Percentiles rank a stretch among this genome's conserved stretches.
These are phyloP conservation scores for Yamagishiella unicocca DNA, from an alignment of 139 green algal genomes.

Conservation along the genomic window DNA sequence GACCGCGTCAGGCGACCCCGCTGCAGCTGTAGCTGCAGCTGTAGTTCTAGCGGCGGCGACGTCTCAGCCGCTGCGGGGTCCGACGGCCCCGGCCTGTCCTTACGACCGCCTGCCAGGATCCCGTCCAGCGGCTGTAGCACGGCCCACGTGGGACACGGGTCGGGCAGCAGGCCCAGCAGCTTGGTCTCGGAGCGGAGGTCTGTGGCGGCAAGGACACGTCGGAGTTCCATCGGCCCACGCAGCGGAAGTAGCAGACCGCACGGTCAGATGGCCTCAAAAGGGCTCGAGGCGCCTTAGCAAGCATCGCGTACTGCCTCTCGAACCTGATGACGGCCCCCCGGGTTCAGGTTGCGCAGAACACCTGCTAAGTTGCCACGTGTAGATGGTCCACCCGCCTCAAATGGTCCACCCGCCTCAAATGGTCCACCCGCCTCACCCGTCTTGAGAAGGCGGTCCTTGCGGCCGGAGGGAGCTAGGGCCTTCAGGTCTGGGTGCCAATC, in stretches of 20 bases:
- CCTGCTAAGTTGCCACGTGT: too few species aligned
- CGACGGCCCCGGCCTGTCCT: background rate
- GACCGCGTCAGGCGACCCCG: background rate
- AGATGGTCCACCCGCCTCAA: too few species aligned
- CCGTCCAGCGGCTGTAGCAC: slow-evolving; percentile 1
- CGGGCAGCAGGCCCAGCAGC: slow-evolving; percentile 19
- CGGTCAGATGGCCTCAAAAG: too few species aligned
- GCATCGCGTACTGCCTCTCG: too few species aligned
- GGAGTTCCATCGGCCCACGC: too few species aligned
- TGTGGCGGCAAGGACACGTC: background rate
- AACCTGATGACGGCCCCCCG: too few species aligned
- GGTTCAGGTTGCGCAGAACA: too few species aligned
- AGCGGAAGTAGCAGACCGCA: too few species aligned
- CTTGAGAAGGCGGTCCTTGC: background rate
- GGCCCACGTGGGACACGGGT: slow-evolving; percentile 2
- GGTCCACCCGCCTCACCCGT: background rate
- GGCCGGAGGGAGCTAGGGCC: background rate
- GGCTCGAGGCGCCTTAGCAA: too few species aligned
- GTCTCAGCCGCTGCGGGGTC: background rate
- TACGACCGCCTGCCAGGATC: background rate
- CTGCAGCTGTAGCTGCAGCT: background rate
- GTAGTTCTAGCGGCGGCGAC: background rate
- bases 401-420: too few species aligned
- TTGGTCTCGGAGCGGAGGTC: background rate
- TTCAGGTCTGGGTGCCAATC: background rate